Conservation (phyloP, 371 early-diverging fungal genomes). For the Choanephora cucurbitarum region DNA sequence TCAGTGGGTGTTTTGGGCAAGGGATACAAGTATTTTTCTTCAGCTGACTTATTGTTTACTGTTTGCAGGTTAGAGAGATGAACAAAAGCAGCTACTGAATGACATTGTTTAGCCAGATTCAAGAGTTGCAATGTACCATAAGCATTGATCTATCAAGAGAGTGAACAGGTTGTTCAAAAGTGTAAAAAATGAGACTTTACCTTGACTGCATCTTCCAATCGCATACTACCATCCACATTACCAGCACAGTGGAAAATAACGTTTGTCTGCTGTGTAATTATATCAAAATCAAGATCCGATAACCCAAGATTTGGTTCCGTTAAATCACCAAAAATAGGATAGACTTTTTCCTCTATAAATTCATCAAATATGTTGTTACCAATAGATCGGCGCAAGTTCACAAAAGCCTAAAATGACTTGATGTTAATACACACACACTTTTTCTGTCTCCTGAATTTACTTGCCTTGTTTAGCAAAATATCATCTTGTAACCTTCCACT, state of each 20-base stretch:
- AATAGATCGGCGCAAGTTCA: slow-evolving; percentile 41
- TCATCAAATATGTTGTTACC: slow-evolving; percentile 40
- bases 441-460: too few species aligned
- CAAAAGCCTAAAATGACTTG: slow-evolving; percentile 55
- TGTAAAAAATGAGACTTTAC: too few species aligned
- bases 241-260: slow-evolving; percentile 63
- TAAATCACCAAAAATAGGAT: slow-evolving; percentile 55
- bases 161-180: too few species aligned
- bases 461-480: slow-evolving; percentile 48
- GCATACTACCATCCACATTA: slow-evolving; percentile 56
- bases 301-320: slow-evolving; percentile 51
- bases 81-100: slow-evolving; percentile 46
- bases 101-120: slow-evolving; percentile 55
- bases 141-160: slow-evolving; percentile 57
- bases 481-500: slow-evolving; percentile 41
- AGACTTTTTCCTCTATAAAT: slow-evolving; percentile 54
- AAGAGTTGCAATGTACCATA: slow-evolving; percentile 54
- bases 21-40: slow-evolving; percentile 50
- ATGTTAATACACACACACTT: background rate
- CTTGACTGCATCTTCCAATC: slow-evolving; percentile 50
- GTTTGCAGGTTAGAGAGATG: slow-evolving; percentile 57
- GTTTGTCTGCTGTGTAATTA: slow-evolving; percentile 45
- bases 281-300: slow-evolving; percentile 41
- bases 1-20: slow-evolving; percentile 32
- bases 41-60: slow-evolving; percentile 15